Percentiles rank a stretch among this genome's conserved stretches.
Evolutionary conservation across 2,329 filamentous ascomycete species (phyloP).

Genomic region (Tolypocladium sp.): DNA sequence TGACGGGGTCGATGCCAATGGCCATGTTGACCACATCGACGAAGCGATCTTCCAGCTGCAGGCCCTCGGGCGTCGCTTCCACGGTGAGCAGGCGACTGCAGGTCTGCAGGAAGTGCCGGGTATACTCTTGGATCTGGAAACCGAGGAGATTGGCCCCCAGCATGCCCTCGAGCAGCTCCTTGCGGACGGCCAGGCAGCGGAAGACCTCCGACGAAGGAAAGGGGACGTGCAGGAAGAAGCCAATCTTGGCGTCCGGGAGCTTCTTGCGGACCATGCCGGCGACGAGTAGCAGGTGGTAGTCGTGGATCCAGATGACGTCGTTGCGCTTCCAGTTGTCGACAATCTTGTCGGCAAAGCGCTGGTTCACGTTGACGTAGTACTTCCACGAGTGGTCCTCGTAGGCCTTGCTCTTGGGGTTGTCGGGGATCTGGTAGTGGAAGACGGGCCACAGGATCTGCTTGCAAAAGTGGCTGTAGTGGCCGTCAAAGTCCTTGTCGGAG

Average conservation of each 20-base stretch:
- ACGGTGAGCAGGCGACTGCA: conserved; percentile 87
- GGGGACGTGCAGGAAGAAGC: conserved; percentile 90
- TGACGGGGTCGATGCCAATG: conserved; percentile 84
- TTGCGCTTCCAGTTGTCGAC: conserved; percentile 87
- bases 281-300: conserved; percentile 87
- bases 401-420: conserved; percentile 96
- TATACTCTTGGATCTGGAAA: conserved; percentile 91
- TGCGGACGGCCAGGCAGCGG: conserved; percentile 78
- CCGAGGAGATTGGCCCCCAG: conserved; percentile 86
- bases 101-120: conserved; percentile 88
- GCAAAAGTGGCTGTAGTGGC: conserved; percentile 92
- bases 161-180: conserved; percentile 83
- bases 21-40: conserved; percentile 78
- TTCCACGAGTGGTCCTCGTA: conserved; percentile 97
- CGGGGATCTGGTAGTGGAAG: conserved; percentile 96
- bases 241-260: conserved; percentile 87
- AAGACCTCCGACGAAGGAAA: conserved; percentile 97
- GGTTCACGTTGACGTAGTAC: conserved; percentile 87
- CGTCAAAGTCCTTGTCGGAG: conserved; percentile 86
- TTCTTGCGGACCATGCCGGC: conserved; percentile 84
- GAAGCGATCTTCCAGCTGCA: conserved; percentile 88
- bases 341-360: conserved; percentile 86
- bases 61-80: conserved; percentile 78
- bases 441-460: conserved; percentile 97
- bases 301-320: conserved; percentile 90